phyloP scores from a whole-genome alignment of 305 asterid species.

The Caryopteris hybrid region DNA sequence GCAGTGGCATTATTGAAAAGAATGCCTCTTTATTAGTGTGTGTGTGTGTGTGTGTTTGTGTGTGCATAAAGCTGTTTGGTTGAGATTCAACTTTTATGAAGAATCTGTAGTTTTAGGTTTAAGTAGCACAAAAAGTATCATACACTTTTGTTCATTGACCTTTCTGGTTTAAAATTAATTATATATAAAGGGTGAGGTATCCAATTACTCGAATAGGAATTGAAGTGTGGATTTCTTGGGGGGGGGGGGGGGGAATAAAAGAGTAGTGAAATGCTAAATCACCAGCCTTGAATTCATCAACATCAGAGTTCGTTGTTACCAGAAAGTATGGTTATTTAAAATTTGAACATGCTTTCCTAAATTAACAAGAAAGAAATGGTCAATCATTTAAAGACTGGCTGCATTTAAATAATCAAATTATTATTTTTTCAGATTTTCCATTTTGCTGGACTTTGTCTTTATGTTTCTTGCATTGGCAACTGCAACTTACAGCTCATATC shows the following conservation, averaged over 20 bases:
- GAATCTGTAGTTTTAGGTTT: neutral
- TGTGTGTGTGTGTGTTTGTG: neutral
- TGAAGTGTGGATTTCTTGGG: too few relatives aligned
- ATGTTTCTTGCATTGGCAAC: neutral
- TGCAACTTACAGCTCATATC: neutral
- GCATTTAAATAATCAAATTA: too few relatives aligned
- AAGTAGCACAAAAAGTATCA: neutral
- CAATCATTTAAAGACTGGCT: slow-evolving; percentile 1
- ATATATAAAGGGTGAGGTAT: neutral
- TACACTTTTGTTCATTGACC: neutral
- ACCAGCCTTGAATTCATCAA: neutral
- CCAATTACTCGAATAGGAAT: neutral
- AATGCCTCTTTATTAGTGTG: neutral
- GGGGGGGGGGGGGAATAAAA: neutral
- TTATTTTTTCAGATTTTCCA: too few relatives aligned
- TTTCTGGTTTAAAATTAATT: neutral
- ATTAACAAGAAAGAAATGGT: neutral
- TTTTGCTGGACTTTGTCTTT: neutral
- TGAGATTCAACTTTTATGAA: neutral
- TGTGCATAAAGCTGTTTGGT: neutral
- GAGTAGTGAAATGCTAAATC: neutral
- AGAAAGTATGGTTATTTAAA: neutral
- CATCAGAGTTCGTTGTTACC: neutral
- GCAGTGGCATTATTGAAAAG: neutral
- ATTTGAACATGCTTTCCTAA: neutral